A percentile compares a stretch with the other conserved stretches of the same genome.
Conservation (phyloP, 2,329 filamentous ascomycete genomes). For the Pleoardoris graminearum region DNA sequence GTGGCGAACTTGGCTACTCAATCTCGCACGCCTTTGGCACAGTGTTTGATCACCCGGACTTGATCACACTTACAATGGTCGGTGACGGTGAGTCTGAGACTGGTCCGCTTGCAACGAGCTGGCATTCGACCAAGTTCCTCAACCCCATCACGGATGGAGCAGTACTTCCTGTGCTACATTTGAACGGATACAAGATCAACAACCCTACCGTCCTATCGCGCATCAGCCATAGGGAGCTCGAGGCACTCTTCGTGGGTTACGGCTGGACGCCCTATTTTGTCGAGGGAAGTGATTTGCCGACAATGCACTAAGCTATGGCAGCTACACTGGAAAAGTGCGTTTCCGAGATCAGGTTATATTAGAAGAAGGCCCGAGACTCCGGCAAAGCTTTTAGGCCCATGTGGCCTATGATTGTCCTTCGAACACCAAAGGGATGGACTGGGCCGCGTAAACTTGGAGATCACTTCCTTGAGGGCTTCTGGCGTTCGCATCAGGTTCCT, state of each 20-base stretch:
- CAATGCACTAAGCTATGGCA: constrained; percentile 83
- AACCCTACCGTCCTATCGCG: constrained; percentile 66
- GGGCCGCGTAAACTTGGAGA: constrained; percentile 71
- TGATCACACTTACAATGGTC: constrained; percentile 77
- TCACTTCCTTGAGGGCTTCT: constrained; percentile 75
- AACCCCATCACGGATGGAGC: constrained; percentile 78
- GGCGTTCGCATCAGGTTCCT: constrained; percentile 77
- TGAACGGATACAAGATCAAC: constrained; percentile 74
- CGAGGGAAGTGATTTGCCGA: constrained; percentile 71
- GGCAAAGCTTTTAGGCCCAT: constrained; percentile 70
- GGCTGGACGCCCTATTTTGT: constrained; percentile 82
- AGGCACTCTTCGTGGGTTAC: constrained; percentile 70
- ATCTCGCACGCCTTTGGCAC: constrained; percentile 77
- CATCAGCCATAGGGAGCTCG: constrained; percentile 73
- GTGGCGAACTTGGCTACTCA: constrained; percentile 80
- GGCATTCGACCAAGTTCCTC: constrained; percentile 82
- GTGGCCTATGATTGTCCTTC: constrained; percentile 80
- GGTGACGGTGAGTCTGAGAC: constrained; percentile 83
- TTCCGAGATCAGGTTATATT: constrained; percentile 67
- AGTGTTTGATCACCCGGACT: constrained; percentile 73
- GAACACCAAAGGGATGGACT: constrained; percentile 80
- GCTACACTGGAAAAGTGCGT: constrained; percentile 74
- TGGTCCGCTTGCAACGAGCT: constrained; percentile 75
- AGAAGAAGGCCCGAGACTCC: constrained; percentile 71
- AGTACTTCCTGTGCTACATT: constrained; percentile 74